A percentile compares a stretch with the other conserved stretches of the same genome.
These are phyloP conservation scores for Diaporthe citri DNA, from an alignment of 2,329 filamentous ascomycete genomes.

Conservation along the genomic window DNA sequence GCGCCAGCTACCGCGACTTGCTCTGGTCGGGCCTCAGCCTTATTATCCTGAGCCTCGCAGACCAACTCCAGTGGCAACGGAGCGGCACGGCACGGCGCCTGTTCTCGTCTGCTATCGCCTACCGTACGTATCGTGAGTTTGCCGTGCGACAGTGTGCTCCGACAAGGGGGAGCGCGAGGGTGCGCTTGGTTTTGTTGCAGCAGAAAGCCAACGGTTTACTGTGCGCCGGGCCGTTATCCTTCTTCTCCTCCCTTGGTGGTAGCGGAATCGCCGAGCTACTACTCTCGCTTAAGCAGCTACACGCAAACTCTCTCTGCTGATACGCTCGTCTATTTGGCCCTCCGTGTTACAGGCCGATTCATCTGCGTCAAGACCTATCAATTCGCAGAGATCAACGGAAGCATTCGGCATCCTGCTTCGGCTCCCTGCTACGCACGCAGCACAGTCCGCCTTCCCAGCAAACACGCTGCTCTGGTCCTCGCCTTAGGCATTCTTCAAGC, in stretches of 20 bases:
- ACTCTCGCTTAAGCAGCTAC: slow-evolving; percentile 42
- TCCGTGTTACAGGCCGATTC: slow-evolving; percentile 39
- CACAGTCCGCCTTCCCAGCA: slow-evolving; percentile 20
- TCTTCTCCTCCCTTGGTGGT: slow-evolving; percentile 23
- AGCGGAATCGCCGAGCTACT: slow-evolving; percentile 36
- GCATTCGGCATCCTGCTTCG: slow-evolving; percentile 35
- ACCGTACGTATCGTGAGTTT: background rate
- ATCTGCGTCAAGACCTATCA: slow-evolving; percentile 40
- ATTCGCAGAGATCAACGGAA: slow-evolving; percentile 35
- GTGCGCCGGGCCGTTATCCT: background rate
- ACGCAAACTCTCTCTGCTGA: slow-evolving; percentile 38
- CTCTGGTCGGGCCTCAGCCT: slow-evolving; percentile 16
- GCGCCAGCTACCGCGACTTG: slow-evolving; percentile 11
- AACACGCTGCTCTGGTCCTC: slow-evolving; percentile 9
- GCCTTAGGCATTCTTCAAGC: slow-evolving; percentile 30
- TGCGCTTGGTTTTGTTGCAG: background rate
- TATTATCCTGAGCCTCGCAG: background rate
- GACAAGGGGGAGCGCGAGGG: background rate
- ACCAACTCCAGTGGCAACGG: background rate
- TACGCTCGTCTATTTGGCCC: slow-evolving; percentile 40
- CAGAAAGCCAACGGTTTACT: background rate
- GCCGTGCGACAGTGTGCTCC: slow-evolving; percentile 12
- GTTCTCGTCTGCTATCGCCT: background rate
- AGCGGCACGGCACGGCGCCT: slow-evolving; percentile 14
- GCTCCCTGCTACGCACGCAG: slow-evolving; percentile 23